Conservation (phyloP, 2,329 filamentous ascomycete species). For the Elsinoe australis region DNA sequence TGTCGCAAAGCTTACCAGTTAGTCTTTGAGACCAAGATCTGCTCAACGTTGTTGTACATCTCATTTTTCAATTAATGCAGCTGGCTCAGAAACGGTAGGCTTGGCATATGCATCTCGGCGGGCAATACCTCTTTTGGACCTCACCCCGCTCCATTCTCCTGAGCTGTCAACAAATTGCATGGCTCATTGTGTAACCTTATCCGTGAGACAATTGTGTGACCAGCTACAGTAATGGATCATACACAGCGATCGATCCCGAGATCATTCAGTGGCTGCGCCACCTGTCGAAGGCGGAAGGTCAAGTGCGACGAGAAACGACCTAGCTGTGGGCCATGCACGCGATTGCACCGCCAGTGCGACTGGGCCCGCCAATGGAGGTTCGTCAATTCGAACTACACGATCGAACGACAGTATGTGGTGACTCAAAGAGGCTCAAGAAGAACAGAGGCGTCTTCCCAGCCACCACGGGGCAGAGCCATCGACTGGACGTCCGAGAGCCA, state of each 20-base stretch:
- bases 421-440: not conserved
- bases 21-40: too few species aligned
- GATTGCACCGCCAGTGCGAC: constrained; percentile 16
- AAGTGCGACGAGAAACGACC: constrained; percentile 19
- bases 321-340: constrained; percentile 18
- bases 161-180: not conserved
- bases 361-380: constrained; percentile 19
- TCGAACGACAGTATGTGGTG: constrained; percentile 17
- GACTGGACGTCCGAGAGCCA: constrained; percentile 2
- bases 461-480: not conserved
- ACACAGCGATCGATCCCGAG: constrained; percentile 5
- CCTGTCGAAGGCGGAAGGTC: constrained; percentile 16
- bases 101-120: too few species aligned
- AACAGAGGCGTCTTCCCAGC: not conserved
- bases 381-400: constrained; percentile 12
- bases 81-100: too few species aligned
- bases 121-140: not conserved
- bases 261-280: constrained; percentile 9
- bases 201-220: not conserved
- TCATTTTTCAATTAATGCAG: too few species aligned
- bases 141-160: not conserved
- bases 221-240: not conserved
- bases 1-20: too few species aligned
- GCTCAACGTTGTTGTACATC: too few species aligned
- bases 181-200: constrained; percentile 7